These are phyloP conservation scores for Soucietia sequanensis DNA, from an alignment of 805 yeast species.

Conservation along the genomic window DNA sequence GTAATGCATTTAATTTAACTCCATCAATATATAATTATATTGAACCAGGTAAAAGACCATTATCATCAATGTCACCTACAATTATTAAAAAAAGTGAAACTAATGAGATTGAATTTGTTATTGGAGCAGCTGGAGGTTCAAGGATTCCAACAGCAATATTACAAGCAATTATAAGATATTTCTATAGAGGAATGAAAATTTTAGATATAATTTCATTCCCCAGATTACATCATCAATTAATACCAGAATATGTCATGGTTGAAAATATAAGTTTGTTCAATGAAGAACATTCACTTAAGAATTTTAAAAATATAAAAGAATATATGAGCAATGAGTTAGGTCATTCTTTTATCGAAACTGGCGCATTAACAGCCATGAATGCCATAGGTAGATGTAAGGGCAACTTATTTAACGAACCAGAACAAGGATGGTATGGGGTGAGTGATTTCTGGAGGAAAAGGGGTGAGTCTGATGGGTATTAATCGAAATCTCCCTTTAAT, in stretches of 20 bases:
- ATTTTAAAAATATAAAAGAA: conserved; percentile 43
- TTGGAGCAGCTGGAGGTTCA: conserved; percentile 96
- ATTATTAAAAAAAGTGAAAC: conserved; percentile 40
- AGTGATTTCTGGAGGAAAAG: conserved; percentile 89
- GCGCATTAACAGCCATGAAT: conserved; percentile 42
- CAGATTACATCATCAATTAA: conserved; percentile 82
- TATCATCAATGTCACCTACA: conserved; percentile 80
- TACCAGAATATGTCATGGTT: conserved; percentile 66
- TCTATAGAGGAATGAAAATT: conserved; percentile 56
- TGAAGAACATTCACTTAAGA: conserved; percentile 29
- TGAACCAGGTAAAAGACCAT: conserved; percentile 74
- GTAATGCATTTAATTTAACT: conserved; percentile 75
- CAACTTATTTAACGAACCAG: conserved; percentile 29
- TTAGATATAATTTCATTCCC: conserved; percentile 76
- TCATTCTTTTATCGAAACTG: conserved; percentile 32
- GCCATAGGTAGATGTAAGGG: conserved; percentile 53
- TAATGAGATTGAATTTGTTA: conserved; percentile 53
- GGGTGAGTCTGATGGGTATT: conserved; percentile 71
- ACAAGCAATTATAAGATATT: conserved; percentile 71
- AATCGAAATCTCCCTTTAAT: too few species aligned
- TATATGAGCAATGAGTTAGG: conserved; percentile 49
- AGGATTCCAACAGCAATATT: conserved; percentile 79
- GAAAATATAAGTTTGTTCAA: conserved; percentile 51
- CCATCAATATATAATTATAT: conserved; percentile 83
- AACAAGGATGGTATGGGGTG: conserved; percentile 63